Conservation (phyloP, 2,329 filamentous ascomycete species). For the Hymenoscyphus salicellus region DNA sequence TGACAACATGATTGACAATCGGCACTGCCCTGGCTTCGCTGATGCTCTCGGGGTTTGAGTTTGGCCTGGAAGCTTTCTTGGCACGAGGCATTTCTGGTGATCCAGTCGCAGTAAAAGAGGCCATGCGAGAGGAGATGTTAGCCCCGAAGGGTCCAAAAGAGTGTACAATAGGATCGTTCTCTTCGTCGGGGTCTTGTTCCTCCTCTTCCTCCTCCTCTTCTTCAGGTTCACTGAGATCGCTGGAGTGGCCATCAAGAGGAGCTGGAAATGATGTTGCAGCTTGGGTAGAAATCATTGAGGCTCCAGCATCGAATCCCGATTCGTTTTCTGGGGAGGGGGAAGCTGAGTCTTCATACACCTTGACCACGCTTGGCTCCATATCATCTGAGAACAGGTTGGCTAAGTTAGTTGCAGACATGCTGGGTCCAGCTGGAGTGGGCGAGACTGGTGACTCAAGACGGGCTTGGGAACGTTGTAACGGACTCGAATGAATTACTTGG, state of each 20-base stretch:
- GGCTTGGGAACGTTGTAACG: conserved; percentile 49
- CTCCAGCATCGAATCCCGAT: conserved; percentile 16
- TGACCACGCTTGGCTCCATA: conserved; percentile 48
- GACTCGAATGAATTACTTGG: conserved; percentile 56
- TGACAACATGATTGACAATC: conserved; percentile 82
- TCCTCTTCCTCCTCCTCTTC: conserved; percentile 37
- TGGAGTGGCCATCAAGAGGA: conserved; percentile 39
- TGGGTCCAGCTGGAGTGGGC: conserved; percentile 50
- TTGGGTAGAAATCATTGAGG: conserved; percentile 29
- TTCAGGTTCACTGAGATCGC: conserved; percentile 53
- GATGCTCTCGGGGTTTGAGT: conserved; percentile 32
- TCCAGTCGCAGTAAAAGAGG: conserved; percentile 64
- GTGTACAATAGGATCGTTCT: conserved; percentile 89
- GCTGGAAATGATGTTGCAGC: conserved; percentile 29
- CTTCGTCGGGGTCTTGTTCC: conserved; percentile 78
- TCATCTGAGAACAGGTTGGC: conserved; percentile 40
- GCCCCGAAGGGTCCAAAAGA: conserved; percentile 89
- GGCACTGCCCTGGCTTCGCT: conserved; percentile 41
- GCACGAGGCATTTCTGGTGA: conserved; percentile 55
- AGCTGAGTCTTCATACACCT: conserved; percentile 72
- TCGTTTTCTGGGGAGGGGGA: conserved; percentile 49
- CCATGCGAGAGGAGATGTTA: conserved; percentile 77
- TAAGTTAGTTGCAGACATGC: conserved; percentile 22
- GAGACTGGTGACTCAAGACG: conserved; percentile 75
- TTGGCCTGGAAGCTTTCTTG: conserved; percentile 21